These are phyloP conservation scores for Phytophthora rubi DNA, from an alignment of 352 stramenopile genomes.

Conservation along the genomic window DNA sequence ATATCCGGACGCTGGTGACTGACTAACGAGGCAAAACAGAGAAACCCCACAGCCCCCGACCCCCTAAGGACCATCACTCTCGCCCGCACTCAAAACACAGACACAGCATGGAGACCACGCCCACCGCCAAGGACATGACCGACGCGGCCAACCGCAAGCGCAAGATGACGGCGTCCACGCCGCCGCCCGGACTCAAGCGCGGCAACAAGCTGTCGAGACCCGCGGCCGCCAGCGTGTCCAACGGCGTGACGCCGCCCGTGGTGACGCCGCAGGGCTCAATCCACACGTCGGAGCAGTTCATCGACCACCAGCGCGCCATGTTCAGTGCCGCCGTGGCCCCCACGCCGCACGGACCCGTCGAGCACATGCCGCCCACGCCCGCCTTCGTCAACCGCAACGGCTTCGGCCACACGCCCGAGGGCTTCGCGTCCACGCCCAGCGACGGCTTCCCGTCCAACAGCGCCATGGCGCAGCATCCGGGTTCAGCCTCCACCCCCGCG, in stretches of 20 bases:
- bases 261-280: conserved; percentile 50
- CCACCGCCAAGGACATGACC: conserved; percentile 34
- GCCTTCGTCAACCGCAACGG: conserved; percentile 76
- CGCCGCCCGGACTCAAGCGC: conserved; percentile 49
- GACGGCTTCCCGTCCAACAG: conserved; percentile 47
- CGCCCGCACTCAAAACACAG: background rate
- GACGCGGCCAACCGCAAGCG: conserved; percentile 70
- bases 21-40: no score
- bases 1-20: conserved; percentile 19
- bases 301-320: conserved; percentile 81
- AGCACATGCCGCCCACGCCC: conserved; percentile 85
- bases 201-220: conserved; percentile 61
- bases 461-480: conserved; percentile 20
- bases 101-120: conserved; percentile 28
- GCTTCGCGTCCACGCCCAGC: conserved; percentile 67
- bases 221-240: conserved; percentile 35
- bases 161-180: conserved; percentile 66
- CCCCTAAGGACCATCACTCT: conserved; percentile 24
- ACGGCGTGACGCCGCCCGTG: conserved; percentile 47
- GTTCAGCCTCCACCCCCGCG: conserved; percentile 30
- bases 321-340: conserved; percentile 76
- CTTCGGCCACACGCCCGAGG: conserved; percentile 68
- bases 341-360: conserved; percentile 76
- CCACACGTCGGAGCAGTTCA: conserved; percentile 75
- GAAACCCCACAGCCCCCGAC: background rate